These are phyloP conservation scores for Debaryomyces maramus DNA, from an alignment of 805 yeast genomes.

Conservation along the genomic window DNA sequence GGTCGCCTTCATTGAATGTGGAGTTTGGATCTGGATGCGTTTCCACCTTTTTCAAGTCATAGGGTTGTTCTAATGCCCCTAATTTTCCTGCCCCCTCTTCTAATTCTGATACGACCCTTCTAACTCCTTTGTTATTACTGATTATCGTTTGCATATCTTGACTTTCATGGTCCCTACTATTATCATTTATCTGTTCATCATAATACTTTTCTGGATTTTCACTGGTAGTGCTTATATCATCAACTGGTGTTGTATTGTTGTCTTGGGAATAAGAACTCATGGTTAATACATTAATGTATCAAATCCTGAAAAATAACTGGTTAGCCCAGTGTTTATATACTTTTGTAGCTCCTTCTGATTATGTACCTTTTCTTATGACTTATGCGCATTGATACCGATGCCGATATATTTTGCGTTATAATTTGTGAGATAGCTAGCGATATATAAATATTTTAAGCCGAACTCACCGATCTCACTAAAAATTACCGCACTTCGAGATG, in stretches of 20 bases:
- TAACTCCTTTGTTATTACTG: slow-evolving; percentile 33
- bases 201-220: background rate
- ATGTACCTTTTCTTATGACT: no score
- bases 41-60: slow-evolving; percentile 42
- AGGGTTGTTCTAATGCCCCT: slow-evolving; percentile 58
- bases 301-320: no score
- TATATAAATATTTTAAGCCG: no score
- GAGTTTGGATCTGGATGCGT: slow-evolving; percentile 31
- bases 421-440: no score
- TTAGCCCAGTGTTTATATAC: no score
- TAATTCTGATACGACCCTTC: slow-evolving; percentile 35
- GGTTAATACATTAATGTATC: no score
- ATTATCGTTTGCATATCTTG: slow-evolving; percentile 26
- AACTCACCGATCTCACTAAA: no score
- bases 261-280: background rate
- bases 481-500: no score
- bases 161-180: slow-evolving; percentile 3
- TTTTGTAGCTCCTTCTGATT: no score
- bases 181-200: background rate
- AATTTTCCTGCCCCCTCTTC: slow-evolving; percentile 46
- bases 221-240: background rate
- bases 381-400: no score
- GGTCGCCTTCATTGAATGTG: slow-evolving; percentile 41
- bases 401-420: no score
- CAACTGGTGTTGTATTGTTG: background rate